Base-by-base conservation (phyloP, 768 basidiomycete genomes). In the Trametes sanguinea region DNA sequence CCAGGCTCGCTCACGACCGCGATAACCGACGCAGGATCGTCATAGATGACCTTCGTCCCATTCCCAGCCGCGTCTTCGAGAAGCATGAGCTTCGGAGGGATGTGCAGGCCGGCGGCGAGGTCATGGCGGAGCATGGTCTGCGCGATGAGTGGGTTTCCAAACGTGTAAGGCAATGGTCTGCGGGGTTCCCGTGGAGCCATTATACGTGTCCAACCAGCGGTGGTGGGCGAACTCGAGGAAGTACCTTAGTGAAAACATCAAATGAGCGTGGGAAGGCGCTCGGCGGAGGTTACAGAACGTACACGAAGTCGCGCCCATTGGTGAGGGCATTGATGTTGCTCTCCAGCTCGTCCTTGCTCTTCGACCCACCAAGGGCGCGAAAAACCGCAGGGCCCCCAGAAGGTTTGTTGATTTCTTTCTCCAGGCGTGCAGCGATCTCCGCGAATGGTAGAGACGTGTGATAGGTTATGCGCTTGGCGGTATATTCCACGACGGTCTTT, bases 91-190 rank as follows among this genome's bases (percentile, higher is more conserved):
- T 79, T 76, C 27, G 76, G 81, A 7, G 84, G 83, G 22, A 84
- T 73, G 67, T 80, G 73, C 29, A 75, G 70, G 2, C 74, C 80
- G 0, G 75, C 78, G 14, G 71, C 71, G 45, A 77, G 65, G 60
- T 83, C 81, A 61, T 75, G 67, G 57, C 71, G 65, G 53, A 84
- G 55, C 64, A 85, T 77, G 2, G 67, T 69, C 58, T 81, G 77
- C 0, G 82, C 84, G 48, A 82, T 71, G 51, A 82, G 69, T 2
- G 84, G 84, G 69, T 84, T 84, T 16, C 83, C 83, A 57, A 83
- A 73, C 32, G 74, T 77, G 70, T 85, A 85, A 11, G 79, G 79
- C 67, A 44, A 75, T 65, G 1, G 77, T 71, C 33, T 61, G 27
- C 65, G 66, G 59, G 32, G 43, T 54, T 46, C 27, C 17, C 6